Base-by-base conservation (phyloP, 2,329 filamentous ascomycete species). In the Macroventuria anomochaeta region DNA sequence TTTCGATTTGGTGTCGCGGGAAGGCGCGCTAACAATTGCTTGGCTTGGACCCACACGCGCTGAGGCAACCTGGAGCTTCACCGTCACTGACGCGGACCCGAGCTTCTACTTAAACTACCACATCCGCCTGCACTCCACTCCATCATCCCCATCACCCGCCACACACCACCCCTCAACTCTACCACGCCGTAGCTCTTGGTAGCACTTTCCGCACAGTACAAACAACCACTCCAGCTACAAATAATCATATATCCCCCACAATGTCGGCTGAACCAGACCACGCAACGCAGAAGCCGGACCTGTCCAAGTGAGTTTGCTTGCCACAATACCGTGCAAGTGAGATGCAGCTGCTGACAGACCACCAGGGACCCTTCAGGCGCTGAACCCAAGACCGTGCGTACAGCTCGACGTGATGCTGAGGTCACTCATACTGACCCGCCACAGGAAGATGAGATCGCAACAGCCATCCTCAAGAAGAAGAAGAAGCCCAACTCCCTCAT, bases 401-500 rank as follows among this genome's bases (percentile, higher is more conserved):
- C 61, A 32, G 18, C 52, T 55, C 33, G 29, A 48, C 44, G 36
- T 31, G 34, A 46, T 36, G 50, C 52, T 40, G 53, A 56, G 44
- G 42, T 37, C 36, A 60, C 50, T 50, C 53, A 58, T 54, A 65
- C 74, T 76, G 59, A 75, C 67, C 60, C 63, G 52, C 64, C 62
- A 62, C 63, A 96, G 88, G 88, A 91, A 70, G 90, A 97, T 76
- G 95, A 96, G 75, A 91, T 88, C 59, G 87, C 95, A 46, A 99
- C 95, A 38, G 95, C 95, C 66, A 99, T 99, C 70, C 86, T 99
- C 72, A 97, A 97, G 84, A 97, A 97, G 86, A 99, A 99, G 89
- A 99, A 99, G 93, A 99, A 99, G 91, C 93, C 93, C 70, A 99
- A 99, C 81, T 96, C 93, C 74, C 81, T 99, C 77, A 96, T 99